A percentile compares a stretch with the other conserved stretches of the same genome.
Evolutionary conservation across 2,329 filamentous ascomycete genomes (phyloP).

Genomic region (Chaetomiaceae sp.): DNA sequence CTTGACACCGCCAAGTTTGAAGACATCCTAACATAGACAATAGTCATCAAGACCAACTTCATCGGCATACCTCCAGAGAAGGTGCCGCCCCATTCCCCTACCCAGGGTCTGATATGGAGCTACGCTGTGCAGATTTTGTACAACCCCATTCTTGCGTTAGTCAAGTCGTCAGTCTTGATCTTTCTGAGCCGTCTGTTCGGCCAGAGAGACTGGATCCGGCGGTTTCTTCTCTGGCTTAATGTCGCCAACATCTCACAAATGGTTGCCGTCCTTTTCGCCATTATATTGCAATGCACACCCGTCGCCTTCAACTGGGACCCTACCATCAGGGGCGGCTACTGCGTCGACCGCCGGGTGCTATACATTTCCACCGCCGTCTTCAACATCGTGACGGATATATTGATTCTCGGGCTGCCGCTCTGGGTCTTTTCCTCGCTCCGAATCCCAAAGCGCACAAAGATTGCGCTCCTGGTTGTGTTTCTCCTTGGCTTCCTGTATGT

Average conservation of each 20-base stretch:
- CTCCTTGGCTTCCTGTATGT: constrained; percentile 32
- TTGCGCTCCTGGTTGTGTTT: constrained; percentile 32
- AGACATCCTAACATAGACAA: constrained; percentile 1
- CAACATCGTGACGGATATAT: constrained; percentile 42
- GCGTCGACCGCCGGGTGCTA: constrained; percentile 30
- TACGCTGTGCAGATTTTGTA: constrained; percentile 35
- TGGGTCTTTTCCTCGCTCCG: constrained; percentile 32
- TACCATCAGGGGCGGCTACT: constrained; percentile 37
- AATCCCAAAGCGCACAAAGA: constrained; percentile 30
- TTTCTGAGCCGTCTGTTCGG: constrained; percentile 33
- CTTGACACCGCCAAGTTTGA: not conserved
- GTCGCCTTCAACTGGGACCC: constrained; percentile 43
- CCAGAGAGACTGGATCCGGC: constrained; percentile 29
- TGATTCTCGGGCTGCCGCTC: constrained; percentile 41
- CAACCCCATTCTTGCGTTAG: constrained; percentile 35
- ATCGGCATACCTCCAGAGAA: constrained; percentile 26
- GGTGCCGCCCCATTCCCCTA: constrained; percentile 27
- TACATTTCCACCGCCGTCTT: constrained; percentile 36
- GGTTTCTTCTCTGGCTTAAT: constrained; percentile 30
- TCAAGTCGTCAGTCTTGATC: constrained; percentile 34
- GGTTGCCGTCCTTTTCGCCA: constrained; percentile 33
- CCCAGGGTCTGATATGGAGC: constrained; percentile 29
- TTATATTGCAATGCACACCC: constrained; percentile 39
- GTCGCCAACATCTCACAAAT: constrained; percentile 32
- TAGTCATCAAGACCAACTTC: constrained; percentile 33